phyloP scores from a whole-genome alignment of 805 yeast genomes.

The Dipodascopsis uninucleata region DNA sequence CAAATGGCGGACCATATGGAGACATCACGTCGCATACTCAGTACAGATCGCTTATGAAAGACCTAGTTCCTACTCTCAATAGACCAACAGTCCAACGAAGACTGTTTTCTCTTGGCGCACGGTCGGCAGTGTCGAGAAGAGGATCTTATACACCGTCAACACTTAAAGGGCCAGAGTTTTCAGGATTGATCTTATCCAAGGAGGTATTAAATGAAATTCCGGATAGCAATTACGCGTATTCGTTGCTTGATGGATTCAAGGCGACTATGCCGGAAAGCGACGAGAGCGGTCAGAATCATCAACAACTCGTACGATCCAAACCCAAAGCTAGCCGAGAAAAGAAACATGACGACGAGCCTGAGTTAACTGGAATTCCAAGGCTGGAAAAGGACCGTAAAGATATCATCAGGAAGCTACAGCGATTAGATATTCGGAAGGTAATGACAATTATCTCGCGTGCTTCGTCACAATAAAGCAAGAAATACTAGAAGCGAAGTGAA shows the following conservation, averaged over 20 bases:
- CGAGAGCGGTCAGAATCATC: constrained; percentile 1
- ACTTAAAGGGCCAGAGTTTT: neutral
- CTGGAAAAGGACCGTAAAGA: constrained; percentile 16
- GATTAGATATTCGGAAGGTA: constrained; percentile 22
- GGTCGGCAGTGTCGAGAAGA: too few species aligned
- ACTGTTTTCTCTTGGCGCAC: constrained; percentile 35
- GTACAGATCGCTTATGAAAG: constrained; percentile 48
- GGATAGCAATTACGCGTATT: constrained; percentile 37
- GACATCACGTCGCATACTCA: constrained; percentile 39
- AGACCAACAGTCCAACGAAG: constrained; percentile 42
- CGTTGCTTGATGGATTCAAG: constrained; percentile 67
- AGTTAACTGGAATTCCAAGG: constrained; percentile 18
- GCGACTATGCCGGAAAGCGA: constrained; percentile 40
- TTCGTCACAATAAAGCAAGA: too few species aligned
- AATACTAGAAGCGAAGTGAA: too few species aligned
- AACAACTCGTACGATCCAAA: constrained; percentile 2
- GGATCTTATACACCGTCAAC: constrained; percentile 5
- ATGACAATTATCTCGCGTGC: too few species aligned
- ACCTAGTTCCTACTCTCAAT: constrained; percentile 38
- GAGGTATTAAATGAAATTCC: constrained; percentile 59
- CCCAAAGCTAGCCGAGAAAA: neutral
- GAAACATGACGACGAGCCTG: constrained; percentile 4
- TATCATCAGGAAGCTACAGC: constrained; percentile 14
- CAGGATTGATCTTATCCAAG: constrained; percentile 45
- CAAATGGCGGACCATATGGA: constrained; percentile 35